Evolutionary conservation across 1,284 basidiomycete genomes (phyloP), one percentile per base, ranked within the genome.

Genomic region (Phellopilus nigrolimitatus): DNA sequence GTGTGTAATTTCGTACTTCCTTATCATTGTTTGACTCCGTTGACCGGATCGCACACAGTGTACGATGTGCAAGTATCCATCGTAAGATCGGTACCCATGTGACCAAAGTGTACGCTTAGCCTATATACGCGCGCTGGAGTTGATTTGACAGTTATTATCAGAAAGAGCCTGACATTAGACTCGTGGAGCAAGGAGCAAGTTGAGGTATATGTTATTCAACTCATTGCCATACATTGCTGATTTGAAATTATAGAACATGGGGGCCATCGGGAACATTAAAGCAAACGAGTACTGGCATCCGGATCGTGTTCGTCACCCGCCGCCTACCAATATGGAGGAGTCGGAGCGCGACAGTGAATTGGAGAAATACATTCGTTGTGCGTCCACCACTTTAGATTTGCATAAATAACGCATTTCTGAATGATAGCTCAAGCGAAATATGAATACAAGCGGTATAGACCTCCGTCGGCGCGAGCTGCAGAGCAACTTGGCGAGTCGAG

Each of bases 61-160:
- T 91, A 37, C 79, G 78, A 59, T 94, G 91, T 64, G 91, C 90
- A 25, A 87, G 87, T 57, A 82, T 92, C 43, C 91, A 94, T 67
- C 77, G 91, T 53, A 92, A 92, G 73, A 86, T 94, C 57, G 91
- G 91, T 12, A 91, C 88, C 6, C 89, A 91, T 64, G 71, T 91
- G 56, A 79, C 84, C 3, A 90, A 91, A 79, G 84, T 91, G 88
- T 90, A 70, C 60, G 79, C 73, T 28, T 59, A 51, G 66, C 60
- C 19, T 15, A 36, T 19, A 40, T 36, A 49, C 41, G 2, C n/a
- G 15, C 10, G 13, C 28, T 40, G 37, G 3, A 15, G 31, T 59
- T 62, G 33, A 59, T 62, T 40, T 59, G 50, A 24, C 15, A 19
- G 13, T 22, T 55, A n/a, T 30, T 37, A 58, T 53, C 57, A 91